Base-by-base conservation (phyloP, 768 basidiomycete species). In the Russula sp. region DNA sequence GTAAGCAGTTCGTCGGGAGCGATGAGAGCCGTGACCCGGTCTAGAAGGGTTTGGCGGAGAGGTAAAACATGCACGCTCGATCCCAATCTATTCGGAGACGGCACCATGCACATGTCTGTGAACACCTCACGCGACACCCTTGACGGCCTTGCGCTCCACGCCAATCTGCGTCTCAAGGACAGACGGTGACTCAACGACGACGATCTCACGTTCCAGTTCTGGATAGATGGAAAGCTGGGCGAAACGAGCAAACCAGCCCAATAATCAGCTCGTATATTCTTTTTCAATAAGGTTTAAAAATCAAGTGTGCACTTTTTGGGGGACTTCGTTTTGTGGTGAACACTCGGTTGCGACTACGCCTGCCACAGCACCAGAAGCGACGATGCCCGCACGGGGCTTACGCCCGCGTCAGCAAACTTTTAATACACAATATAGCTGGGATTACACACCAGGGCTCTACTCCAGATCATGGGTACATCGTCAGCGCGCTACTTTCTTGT, bases 181-280 rank as follows among this genome's bases (percentile, higher is more conserved):
- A 1, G 90, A 88, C 3, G 86, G 87, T 5, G 80, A 81, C 67
- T 92, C 88, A 54, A 91, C 81, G 9, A 98, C 83, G 26, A 90
- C 69, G 46, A 93, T 75, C 14, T 89, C 85, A 7, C 81, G 76
- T 13, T 81, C 80, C 2, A 83, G 79, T 6, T 74, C 70, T 2
- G 90, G 82, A 78, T 98, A 97, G 77, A 98, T 91, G 30, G 93
- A 84, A 57, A 89, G 84, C 94, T 98, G 73, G n/a, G n/a, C n/a
- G n/a, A n/a, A n/a, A n/a, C n/a, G n/a, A n/a, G 26, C 22, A 10
- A 24, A 1, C 6, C 14, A 53, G 22, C 46, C 30, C 13, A 14
- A n/a, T n/a, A 24, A 24, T 32, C 22, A 63, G 40, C 42, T 51
- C 36, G 49, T 9, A 10, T 28, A 28, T 20, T 8, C 9, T 38